Conservation (phyloP, 345 rosid genomes). For the Ceriops decandra region DNA sequence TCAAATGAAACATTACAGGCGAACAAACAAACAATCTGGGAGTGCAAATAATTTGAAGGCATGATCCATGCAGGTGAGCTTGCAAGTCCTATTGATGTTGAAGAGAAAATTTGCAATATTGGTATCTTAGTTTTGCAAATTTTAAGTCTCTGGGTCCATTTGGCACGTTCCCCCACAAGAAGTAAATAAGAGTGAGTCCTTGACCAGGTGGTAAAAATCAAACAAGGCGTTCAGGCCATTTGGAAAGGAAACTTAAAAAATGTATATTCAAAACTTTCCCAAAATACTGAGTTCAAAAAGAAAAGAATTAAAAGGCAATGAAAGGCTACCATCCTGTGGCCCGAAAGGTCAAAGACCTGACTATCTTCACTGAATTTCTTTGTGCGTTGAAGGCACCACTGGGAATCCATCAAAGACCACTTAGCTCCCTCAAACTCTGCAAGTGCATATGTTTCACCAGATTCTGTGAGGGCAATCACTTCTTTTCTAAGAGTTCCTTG, state of each 20-base stretch:
- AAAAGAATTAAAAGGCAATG: slow-evolving; percentile 8
- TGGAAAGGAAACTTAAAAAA: not conserved
- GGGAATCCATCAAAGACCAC: slow-evolving; percentile 71
- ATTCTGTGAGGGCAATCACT: slow-evolving; percentile 49
- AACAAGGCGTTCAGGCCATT: not conserved
- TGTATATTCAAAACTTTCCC: too few relatives aligned
- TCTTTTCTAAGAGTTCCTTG: slow-evolving; percentile 42
- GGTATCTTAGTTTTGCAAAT: not conserved
- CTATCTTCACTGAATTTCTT: slow-evolving; percentile 33
- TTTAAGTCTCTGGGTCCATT: slow-evolving; percentile 2
- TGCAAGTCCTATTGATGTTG: too few relatives aligned
- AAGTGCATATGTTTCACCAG: slow-evolving; percentile 52
- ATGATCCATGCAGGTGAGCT: too few relatives aligned
- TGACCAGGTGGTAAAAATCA: not conserved
- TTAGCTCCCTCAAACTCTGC: slow-evolving; percentile 52
- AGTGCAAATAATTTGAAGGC: too few relatives aligned
- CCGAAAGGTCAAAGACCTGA: slow-evolving; percentile 61
- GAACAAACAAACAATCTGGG: too few relatives aligned
- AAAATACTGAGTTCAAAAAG: not conserved
- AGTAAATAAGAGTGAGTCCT: not conserved
- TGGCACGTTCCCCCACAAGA: not conserved
- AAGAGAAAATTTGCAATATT: not conserved
- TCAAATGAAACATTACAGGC: not conserved
- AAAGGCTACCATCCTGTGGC: slow-evolving; percentile 56
- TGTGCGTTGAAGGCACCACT: slow-evolving; percentile 52